A percentile compares a stretch with the other conserved stretches of the same genome.
These are phyloP conservation scores for Hirschioporus abietinus DNA, from an alignment of 768 basidiomycete genomes.

Conservation along the genomic window DNA sequence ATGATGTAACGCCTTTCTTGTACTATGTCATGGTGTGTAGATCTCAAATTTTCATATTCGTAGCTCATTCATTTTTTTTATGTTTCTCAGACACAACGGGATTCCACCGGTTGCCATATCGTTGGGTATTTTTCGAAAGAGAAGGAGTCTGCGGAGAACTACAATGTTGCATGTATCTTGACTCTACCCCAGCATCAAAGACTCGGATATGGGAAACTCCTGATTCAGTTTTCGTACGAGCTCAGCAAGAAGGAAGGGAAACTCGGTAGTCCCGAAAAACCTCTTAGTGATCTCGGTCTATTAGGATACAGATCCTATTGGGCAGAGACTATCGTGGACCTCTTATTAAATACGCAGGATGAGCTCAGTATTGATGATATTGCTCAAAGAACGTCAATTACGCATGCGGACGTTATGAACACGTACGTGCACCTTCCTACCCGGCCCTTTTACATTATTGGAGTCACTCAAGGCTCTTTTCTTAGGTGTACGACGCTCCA, in stretches of 20 bases:
- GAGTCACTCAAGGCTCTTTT: slow-evolving; percentile 4
- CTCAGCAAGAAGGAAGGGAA: slow-evolving; percentile 95
- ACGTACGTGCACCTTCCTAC: slow-evolving; percentile 60
- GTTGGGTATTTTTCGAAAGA: slow-evolving; percentile 99
- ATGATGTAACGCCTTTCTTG: slow-evolving; percentile 99
- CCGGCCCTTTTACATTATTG: slow-evolving; percentile 7
- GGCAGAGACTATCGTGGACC: slow-evolving; percentile 93
- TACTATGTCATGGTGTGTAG: slow-evolving; percentile 93
- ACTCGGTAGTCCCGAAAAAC: slow-evolving; percentile 96
- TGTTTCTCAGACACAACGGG: slow-evolving; percentile 61
- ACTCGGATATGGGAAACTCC: slow-evolving; percentile 88
- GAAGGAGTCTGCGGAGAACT: slow-evolving; percentile 96
- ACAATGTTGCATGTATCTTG: slow-evolving; percentile 98
- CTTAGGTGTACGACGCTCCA: slow-evolving; percentile 87
- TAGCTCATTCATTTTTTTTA: slow-evolving; percentile 2
- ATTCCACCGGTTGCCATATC: slow-evolving; percentile 86
- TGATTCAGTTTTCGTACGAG: slow-evolving; percentile 98
- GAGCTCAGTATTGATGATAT: slow-evolving; percentile 96
- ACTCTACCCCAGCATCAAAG: slow-evolving; percentile 99
- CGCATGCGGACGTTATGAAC: slow-evolving; percentile 95
- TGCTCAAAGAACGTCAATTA: slow-evolving; percentile 91
- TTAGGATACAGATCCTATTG: slow-evolving; percentile 94
- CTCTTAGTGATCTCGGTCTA: slow-evolving; percentile 89
- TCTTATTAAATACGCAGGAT: slow-evolving; percentile 63
- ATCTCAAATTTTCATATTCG: background rate